A percentile compares a stretch with the other conserved stretches of the same genome.
These are phyloP conservation scores for Fusarium subtropicale DNA, from an alignment of 2,329 filamentous ascomycete species.

Conservation along the genomic window DNA sequence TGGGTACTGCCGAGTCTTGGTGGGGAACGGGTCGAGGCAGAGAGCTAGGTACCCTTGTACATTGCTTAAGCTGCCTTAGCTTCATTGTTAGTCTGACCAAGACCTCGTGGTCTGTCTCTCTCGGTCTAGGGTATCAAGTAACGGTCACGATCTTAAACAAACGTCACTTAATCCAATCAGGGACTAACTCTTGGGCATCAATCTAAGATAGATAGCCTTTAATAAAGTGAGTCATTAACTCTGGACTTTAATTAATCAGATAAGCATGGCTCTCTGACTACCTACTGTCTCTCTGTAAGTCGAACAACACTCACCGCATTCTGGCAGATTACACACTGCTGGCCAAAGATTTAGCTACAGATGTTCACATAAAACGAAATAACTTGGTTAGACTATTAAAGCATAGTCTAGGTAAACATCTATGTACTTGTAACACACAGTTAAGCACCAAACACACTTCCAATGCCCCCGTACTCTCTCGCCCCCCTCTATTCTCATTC, in stretches of 20 bases:
- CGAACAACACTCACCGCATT: background rate
- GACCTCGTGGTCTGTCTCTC: constrained; percentile 18
- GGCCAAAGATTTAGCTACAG: background rate
- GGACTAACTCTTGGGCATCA: background rate
- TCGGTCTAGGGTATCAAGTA: constrained; percentile 26
- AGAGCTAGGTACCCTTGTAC: constrained; percentile 18
- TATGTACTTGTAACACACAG: background rate
- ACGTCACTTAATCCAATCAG: constrained; percentile 1
- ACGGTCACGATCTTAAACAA: constrained; percentile 12
- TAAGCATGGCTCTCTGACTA: background rate
- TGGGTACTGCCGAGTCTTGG: constrained; percentile 7
- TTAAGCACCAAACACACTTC: background rate
- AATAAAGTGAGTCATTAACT: background rate
- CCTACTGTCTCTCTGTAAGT: background rate
- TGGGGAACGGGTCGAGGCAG: background rate
- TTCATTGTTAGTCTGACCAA: constrained; percentile 10
- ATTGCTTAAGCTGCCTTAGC: constrained; percentile 11
- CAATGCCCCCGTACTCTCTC: too few species aligned
- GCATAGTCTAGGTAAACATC: too few species aligned
- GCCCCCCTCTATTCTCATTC: background rate
- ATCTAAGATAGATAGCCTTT: background rate
- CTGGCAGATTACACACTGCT: background rate
- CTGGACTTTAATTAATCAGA: background rate
- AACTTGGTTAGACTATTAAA: background rate
- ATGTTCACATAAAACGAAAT: background rate